Conservation (phyloP, 2,329 filamentous ascomycete genomes). For the Conoideocrella luteorostrata region DNA sequence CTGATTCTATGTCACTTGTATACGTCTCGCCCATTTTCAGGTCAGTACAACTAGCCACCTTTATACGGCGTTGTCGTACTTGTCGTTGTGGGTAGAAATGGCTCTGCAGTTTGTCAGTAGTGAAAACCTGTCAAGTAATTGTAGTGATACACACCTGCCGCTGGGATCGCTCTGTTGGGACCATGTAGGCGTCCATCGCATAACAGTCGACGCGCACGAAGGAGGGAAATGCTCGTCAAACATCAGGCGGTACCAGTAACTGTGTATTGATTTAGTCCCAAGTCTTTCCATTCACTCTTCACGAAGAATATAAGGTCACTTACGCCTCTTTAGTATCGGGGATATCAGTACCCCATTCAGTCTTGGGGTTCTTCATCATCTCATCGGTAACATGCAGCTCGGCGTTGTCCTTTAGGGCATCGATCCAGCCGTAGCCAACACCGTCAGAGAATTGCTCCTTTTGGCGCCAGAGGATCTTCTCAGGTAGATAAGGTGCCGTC, state of each 20-base stretch:
- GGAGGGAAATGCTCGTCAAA: constrained; percentile 98
- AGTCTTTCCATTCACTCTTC: too few species aligned
- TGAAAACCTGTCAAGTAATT: background rate
- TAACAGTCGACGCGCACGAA: constrained; percentile 84
- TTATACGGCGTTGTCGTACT: constrained; percentile 54
- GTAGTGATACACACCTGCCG: constrained; percentile 56
- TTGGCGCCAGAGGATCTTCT: constrained; percentile 94
- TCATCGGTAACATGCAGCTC: constrained; percentile 87
- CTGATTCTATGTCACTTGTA: background rate
- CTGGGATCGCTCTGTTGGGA: constrained; percentile 93
- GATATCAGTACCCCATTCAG: constrained; percentile 88
- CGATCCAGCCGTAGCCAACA: constrained; percentile 98
- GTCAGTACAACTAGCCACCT: background rate
- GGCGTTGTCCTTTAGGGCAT: constrained; percentile 90
- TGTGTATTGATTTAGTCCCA: too few species aligned
- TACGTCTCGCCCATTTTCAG: background rate
- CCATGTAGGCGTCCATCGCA: constrained; percentile 97
- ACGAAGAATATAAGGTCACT: too few species aligned
- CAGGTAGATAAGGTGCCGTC: constrained; percentile 80
- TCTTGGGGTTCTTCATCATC: constrained; percentile 97
- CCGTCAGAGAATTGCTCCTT: constrained; percentile 99
- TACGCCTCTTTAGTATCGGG: constrained; percentile 96
- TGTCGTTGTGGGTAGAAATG: constrained; percentile 67
- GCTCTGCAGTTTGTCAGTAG: constrained; percentile 45
- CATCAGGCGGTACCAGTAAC: constrained; percentile 97